Evolutionary conservation across 495 filamentous ascomycete genomes (phyloP).

Genomic region (Aspergillus panamensis): DNA sequence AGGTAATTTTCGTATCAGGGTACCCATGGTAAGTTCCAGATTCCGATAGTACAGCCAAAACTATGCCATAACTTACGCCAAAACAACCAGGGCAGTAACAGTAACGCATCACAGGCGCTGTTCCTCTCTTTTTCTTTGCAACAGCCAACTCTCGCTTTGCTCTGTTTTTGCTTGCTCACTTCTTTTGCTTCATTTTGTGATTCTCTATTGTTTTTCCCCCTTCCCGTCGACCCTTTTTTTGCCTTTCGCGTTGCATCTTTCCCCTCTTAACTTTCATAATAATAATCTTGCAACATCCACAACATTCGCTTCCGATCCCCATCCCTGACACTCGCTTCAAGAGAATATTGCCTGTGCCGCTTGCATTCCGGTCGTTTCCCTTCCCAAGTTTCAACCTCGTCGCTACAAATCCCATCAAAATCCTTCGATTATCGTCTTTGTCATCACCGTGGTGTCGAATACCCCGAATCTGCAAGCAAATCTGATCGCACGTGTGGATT

Average conservation of each 20-base stretch:
- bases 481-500: not conserved
- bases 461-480: not conserved
- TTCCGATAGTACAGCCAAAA: constrained; percentile 3
- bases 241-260: constrained; percentile 4
- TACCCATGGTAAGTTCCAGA: not conserved
- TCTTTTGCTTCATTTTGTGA: constrained; percentile 3
- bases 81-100: constrained; percentile 8
- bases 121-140: constrained; percentile 2
- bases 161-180: constrained; percentile 4
- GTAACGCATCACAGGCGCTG: constrained; percentile 14
- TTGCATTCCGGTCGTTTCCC: not conserved
- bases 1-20: constrained; percentile 10
- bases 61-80: constrained; percentile 1
- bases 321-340: constrained; percentile 17
- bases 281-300: constrained; percentile 7
- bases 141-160: constrained; percentile 7
- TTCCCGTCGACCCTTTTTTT: constrained; percentile 3
- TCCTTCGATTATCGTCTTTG: not conserved
- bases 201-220: constrained; percentile 12
- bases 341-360: not conserved
- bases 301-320: constrained; percentile 13
- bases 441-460: not conserved
- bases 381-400: not conserved
- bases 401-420: not conserved
- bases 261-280: constrained; percentile 9